Conservation (phyloP, 495 filamentous ascomycete species). For the Neurospora tetrasperma region DNA sequence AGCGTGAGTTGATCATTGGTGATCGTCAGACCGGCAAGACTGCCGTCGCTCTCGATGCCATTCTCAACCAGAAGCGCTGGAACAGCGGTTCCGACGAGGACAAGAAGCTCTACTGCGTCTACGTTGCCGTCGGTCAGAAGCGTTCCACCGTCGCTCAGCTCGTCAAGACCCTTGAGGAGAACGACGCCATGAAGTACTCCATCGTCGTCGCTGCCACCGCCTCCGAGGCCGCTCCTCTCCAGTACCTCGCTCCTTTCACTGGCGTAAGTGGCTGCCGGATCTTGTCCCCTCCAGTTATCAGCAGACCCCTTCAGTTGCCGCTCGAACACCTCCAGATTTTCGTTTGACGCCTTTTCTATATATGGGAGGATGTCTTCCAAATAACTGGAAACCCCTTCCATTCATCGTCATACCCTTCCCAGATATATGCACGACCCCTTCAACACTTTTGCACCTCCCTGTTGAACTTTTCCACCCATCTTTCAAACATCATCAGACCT, state of each 20-base stretch:
- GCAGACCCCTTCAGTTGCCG: background rate
- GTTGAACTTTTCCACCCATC: background rate
- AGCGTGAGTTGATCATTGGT: conserved; percentile 99
- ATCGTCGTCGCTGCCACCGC: conserved; percentile 93
- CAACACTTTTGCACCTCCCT: background rate
- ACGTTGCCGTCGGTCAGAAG: conserved; percentile 99
- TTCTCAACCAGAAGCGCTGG: conserved; percentile 99
- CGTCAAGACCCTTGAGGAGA: conserved; percentile 99
- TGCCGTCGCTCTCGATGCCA: conserved; percentile 94
- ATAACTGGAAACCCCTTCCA: background rate
- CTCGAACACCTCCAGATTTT: background rate
- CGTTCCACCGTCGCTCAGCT: conserved; percentile 98
- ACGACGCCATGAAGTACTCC: conserved; percentile 98
- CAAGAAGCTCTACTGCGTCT: conserved; percentile 99
- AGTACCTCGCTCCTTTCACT: conserved; percentile 95
- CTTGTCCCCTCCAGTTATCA: background rate
- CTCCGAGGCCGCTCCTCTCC: conserved; percentile 89
- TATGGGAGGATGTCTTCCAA: background rate
- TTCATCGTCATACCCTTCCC: background rate
- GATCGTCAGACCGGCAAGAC: conserved; percentile 99
- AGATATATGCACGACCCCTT: background rate
- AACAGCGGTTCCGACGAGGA: conserved; percentile 78
- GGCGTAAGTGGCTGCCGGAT: conserved; percentile 12
- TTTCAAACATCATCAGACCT: background rate
- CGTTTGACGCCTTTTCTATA: background rate